Base-by-base conservation (phyloP, 2,329 filamentous ascomycete genomes). In the Cladophialophora bantiana region DNA sequence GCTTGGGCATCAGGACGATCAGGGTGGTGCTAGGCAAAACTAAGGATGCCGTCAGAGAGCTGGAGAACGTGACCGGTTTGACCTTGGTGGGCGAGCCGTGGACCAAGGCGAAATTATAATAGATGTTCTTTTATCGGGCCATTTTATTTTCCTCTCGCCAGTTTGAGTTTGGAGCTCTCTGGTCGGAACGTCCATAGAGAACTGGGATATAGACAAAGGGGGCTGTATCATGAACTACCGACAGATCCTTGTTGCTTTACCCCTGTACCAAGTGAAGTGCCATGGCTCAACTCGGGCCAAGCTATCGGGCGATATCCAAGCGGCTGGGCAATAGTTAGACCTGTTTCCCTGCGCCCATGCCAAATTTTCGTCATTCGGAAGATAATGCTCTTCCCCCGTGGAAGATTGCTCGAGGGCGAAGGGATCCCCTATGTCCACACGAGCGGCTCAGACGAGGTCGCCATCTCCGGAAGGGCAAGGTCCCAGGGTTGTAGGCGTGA, bases 11-110 rank as follows among this genome's bases (percentile, higher is more conserved):
- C 77, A 80, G 84, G 64, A 98, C 94, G 0, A 85, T 98, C 71
- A 97, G 94, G 79, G 95, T 98, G 0, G 82, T 86, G 7, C 80
- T 98, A 34, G 94, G 94, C 1, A 88, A 85, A 77, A 88, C 91
- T 1, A 90, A 87, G 75, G 89, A 94, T 76, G 94, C 94, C 0
- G 94, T 98, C 0, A 89, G 86, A 71, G 88, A 93, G 77, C 79
- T 98, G 65, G 94, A 98, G 79, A 81, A 79, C 63, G 80, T 91
- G 26, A 94, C 91, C 0, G 92, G 92, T 0, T 73, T 97, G 59
- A 35, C 78, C 38, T 77, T 94, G 62, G 82, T 85, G 35, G 87
- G 86, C 1, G 74, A 70, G 45, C 59, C 59, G 34, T 61, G 45
- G 45, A 26, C 45, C 18, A 50, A 50, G 45, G 45, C 45, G 3